Evolutionary conservation across 2,329 filamentous ascomycete species (phyloP).

Genomic region (Canariomyces notabilis): DNA sequence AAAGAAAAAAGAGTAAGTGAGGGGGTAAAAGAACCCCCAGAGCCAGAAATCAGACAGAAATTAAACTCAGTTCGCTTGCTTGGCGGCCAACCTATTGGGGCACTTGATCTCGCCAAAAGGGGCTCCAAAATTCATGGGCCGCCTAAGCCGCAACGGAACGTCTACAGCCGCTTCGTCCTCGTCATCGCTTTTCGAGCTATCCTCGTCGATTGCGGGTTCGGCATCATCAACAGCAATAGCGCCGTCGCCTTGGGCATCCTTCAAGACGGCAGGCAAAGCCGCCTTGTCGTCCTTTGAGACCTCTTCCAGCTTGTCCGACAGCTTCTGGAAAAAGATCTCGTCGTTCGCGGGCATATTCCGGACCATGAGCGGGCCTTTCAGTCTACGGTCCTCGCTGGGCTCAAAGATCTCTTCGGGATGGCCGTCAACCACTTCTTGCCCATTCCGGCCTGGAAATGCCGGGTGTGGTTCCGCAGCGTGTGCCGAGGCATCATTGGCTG

Average conservation of each 20-base stretch:
- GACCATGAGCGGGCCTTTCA: constrained; percentile 51
- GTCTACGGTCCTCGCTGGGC: constrained; percentile 39
- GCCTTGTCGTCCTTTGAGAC: constrained; percentile 41
- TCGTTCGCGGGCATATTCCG: constrained; percentile 53
- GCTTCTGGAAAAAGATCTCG: constrained; percentile 46
- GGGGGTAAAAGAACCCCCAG: background rate
- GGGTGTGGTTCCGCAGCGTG: constrained; percentile 17
- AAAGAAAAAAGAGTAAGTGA: background rate
- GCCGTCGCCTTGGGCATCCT: constrained; percentile 21
- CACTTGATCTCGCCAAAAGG: constrained; percentile 36
- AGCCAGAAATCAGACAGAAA: background rate
- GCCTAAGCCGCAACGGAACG: constrained; percentile 42
- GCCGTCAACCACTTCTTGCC: constrained; percentile 13
- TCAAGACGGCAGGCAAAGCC: constrained; percentile 41
- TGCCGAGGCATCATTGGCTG: background rate
- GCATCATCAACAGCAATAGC: constrained; percentile 11
- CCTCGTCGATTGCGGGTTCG: constrained; percentile 23
- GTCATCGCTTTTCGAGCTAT: constrained; percentile 25
- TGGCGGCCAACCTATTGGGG: background rate
- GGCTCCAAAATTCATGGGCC: constrained; percentile 44
- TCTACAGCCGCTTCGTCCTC: constrained; percentile 32
- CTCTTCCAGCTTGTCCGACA: constrained; percentile 49
- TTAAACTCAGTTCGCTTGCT: background rate
- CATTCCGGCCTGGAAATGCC: constrained; percentile 14
- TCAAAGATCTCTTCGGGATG: constrained; percentile 31